Evolutionary conservation across 148 eudicot species (phyloP).

Genomic region (Arctostaphylos glauca): DNA sequence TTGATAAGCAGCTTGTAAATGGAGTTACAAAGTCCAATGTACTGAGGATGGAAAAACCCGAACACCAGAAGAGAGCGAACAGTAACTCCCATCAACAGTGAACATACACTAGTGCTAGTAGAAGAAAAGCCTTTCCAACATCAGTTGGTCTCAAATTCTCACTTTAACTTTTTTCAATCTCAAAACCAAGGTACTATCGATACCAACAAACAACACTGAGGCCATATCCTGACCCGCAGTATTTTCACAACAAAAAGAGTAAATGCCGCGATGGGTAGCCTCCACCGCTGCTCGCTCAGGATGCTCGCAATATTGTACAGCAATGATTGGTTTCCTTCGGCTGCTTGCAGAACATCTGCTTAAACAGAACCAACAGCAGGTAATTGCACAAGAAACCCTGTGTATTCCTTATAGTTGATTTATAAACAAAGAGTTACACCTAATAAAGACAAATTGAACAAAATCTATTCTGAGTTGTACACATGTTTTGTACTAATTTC

Average conservation of each 20-base stretch:
- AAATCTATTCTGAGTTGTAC: not conserved
- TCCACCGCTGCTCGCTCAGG: not conserved
- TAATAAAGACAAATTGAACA: not conserved
- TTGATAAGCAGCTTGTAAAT: no score
- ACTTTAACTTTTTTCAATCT: not conserved
- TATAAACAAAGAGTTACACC: not conserved
- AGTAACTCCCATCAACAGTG: not conserved
- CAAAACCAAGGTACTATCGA: not conserved
- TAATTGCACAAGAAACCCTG: not conserved
- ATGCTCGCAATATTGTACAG: conserved; percentile 62
- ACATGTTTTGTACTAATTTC: no score
- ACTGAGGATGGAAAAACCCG: no score
- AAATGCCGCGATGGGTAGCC: not conserved
- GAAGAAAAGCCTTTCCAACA: not conserved
- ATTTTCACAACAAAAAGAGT: not conserved
- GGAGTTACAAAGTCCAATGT: no score
- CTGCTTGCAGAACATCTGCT: conserved; percentile 96
- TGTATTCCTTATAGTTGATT: not conserved
- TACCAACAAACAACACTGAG: not conserved
- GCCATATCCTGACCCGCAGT: not conserved
- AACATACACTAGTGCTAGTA: not conserved
- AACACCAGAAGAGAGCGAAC: not conserved
- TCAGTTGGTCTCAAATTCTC: not conserved
- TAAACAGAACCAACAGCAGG: conserved; percentile 8
- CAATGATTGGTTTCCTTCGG: conserved; percentile 88